These are phyloP conservation scores for Reutealis trisperma DNA, from an alignment of 345 rosid species.

Conservation along the genomic window DNA sequence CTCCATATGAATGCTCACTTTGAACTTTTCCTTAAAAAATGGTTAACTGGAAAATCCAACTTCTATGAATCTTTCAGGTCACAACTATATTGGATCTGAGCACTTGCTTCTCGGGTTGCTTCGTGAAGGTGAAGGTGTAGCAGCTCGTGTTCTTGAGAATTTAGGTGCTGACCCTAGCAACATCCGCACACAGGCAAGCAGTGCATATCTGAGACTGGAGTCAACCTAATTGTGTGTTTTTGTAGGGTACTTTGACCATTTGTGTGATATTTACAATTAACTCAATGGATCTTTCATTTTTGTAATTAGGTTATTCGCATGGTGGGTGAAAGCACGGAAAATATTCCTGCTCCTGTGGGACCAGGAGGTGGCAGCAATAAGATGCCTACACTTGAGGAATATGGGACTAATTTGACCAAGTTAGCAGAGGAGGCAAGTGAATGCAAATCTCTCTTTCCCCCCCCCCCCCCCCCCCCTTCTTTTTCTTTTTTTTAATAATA, in stretches of 20 bases:
- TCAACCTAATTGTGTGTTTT: constrained; percentile 1
- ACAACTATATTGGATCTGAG: constrained; percentile 98
- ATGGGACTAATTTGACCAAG: constrained; percentile 96
- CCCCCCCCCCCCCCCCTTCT: too few species aligned
- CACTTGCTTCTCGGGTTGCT: constrained; percentile 95
- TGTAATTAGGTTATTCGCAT: constrained; percentile 81
- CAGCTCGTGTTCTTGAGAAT: constrained; percentile 97
- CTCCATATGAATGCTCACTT: background rate
- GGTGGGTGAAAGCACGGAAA: constrained; percentile 94
- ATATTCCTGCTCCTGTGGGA: constrained; percentile 78
- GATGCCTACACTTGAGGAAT: constrained; percentile 98
- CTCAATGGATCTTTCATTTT: constrained; percentile 10
- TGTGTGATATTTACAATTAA: background rate
- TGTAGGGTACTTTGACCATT: background rate
- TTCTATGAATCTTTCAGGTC: constrained; percentile 53
- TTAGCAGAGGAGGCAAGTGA: constrained; percentile 86
- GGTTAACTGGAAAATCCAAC: background rate
- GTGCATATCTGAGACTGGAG: constrained; percentile 1
- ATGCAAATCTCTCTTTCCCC: background rate
- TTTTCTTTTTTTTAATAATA: background rate
- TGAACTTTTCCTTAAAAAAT: background rate
- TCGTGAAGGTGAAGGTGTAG: constrained; percentile 99
- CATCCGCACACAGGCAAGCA: constrained; percentile 87
- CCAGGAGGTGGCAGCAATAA: constrained; percentile 73
- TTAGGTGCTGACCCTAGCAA: constrained; percentile 89